phyloP scores from a whole-genome alignment of 176 grass and related monocot genomes.

The Melocanna baccifera region DNA sequence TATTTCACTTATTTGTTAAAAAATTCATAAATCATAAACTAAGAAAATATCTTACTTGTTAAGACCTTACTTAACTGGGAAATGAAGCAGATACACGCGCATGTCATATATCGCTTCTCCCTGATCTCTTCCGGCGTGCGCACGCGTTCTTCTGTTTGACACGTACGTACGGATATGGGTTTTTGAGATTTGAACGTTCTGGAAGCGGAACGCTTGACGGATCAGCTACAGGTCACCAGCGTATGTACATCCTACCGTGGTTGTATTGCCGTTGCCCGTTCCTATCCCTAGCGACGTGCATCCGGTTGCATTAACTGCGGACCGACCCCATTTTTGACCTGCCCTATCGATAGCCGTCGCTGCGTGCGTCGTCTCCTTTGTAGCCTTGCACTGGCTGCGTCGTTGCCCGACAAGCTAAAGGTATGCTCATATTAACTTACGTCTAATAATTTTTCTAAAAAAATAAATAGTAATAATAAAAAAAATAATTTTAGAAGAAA shows the following conservation, averaged over 20 bases:
- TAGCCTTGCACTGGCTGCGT: not conserved
- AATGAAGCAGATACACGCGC: not conserved
- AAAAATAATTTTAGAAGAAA: too few relatives aligned
- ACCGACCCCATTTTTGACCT: not conserved
- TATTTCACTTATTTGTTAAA: accelerated
- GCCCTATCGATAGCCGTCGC: too few relatives aligned
- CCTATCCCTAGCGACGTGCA: not conserved
- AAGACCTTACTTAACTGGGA: too few relatives aligned
- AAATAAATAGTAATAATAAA: too few relatives aligned
- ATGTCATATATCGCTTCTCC: not conserved
- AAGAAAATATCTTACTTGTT: too few relatives aligned
- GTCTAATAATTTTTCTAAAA: too few relatives aligned
- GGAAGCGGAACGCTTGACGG: not conserved
- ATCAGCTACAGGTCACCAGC: too few relatives aligned
- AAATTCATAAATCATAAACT: too few relatives aligned
- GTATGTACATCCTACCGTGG: too few relatives aligned
- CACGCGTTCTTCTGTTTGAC: not conserved
- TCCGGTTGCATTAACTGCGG: not conserved
- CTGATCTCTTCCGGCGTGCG: not conserved
- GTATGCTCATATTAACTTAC: too few relatives aligned
- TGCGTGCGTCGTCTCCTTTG: not conserved
- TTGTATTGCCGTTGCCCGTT: not conserved
- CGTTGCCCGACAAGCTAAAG: not conserved
- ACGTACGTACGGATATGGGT: not conserved
- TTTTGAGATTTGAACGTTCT: not conserved